These are phyloP conservation scores for Glutinoglossum americanum DNA, from an alignment of 495 filamentous ascomycete genomes.

Conservation along the genomic window DNA sequence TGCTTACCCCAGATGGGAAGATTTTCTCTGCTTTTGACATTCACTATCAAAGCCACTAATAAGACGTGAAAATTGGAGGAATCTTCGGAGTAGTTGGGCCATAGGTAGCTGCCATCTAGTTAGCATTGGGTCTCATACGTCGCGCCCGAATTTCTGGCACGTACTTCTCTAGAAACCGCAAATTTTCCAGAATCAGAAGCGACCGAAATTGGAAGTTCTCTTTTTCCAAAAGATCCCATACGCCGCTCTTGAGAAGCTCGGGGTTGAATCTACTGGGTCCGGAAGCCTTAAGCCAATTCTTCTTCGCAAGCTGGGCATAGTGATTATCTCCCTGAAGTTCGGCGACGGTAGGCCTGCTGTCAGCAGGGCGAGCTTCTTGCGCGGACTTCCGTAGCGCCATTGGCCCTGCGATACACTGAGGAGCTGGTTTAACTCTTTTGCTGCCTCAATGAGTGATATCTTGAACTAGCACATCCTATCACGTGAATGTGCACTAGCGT, in stretches of 20 bases:
- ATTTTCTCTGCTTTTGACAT: slow-evolving; percentile 71
- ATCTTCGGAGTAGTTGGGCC: slow-evolving; percentile 80
- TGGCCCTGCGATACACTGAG: background rate
- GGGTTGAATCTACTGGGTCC: slow-evolving; percentile 58
- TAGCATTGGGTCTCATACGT: slow-evolving; percentile 3
- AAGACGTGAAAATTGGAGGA: slow-evolving; percentile 81
- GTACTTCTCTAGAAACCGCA: slow-evolving; percentile 78
- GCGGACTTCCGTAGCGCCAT: background rate
- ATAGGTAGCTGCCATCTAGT: slow-evolving; percentile 45
- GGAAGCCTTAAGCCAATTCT: slow-evolving; percentile 55
- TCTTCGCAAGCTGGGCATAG: slow-evolving; percentile 63
- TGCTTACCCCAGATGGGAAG: slow-evolving; percentile 62
- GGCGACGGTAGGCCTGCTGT: slow-evolving; percentile 12
- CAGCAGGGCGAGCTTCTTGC: background rate
- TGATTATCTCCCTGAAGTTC: slow-evolving; percentile 50
- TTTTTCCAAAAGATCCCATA: slow-evolving; percentile 78
- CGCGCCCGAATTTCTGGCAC: background rate
- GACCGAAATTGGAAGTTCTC: slow-evolving; percentile 55
- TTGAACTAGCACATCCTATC: no score
- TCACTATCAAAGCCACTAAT: slow-evolving; percentile 62
- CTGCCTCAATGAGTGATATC: no score
- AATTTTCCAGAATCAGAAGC: slow-evolving; percentile 65
- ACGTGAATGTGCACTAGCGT: background rate
- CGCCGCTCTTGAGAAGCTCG: slow-evolving; percentile 65
- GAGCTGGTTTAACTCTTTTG: background rate